These are phyloP conservation scores for Elaeis guineensis DNA, from an alignment of 176 grass and related monocot genomes.

Conservation along the genomic window DNA sequence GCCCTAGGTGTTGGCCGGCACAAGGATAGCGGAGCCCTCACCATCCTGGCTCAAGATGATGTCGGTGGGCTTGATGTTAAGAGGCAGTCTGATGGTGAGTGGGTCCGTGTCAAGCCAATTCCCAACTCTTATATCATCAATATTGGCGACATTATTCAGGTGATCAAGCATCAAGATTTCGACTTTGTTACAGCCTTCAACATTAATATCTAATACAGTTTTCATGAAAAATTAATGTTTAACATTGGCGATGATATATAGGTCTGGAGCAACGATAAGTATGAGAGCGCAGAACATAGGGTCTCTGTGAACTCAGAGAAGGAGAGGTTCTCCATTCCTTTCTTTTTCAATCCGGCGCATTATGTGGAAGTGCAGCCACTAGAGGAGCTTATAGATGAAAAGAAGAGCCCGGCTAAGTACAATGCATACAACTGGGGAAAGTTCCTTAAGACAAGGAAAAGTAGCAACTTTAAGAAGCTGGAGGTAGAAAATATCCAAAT, in stretches of 20 bases:
- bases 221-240: no score
- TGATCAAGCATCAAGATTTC: not conserved
- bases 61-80: constrained; percentile 77
- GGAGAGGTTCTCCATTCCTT: constrained; percentile 69
- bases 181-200: no score
- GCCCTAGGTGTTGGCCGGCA: constrained; percentile 81
- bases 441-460: constrained; percentile 49
- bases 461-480: constrained; percentile 70
- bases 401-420: constrained; percentile 40
- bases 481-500: constrained; percentile 60
- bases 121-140: constrained; percentile 60
- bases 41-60: constrained; percentile 72
- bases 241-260: not conserved
- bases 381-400: constrained; percentile 41
- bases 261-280: constrained; percentile 95
- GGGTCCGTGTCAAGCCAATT: constrained; percentile 62
- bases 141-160: constrained; percentile 70
- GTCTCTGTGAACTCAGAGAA: constrained; percentile 36
- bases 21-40: constrained; percentile 79
- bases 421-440: constrained; percentile 44
- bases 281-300: constrained; percentile 78
- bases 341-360: constrained; percentile 61
- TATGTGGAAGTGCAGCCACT: constrained; percentile 33
- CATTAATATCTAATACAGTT: no score
- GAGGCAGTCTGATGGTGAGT: constrained; percentile 52